A percentile compares a stretch with the other conserved stretches of the same genome.
phyloP scores from a whole-genome alignment of 2,329 filamentous ascomycete species.

The Fusarium duplospermum region DNA sequence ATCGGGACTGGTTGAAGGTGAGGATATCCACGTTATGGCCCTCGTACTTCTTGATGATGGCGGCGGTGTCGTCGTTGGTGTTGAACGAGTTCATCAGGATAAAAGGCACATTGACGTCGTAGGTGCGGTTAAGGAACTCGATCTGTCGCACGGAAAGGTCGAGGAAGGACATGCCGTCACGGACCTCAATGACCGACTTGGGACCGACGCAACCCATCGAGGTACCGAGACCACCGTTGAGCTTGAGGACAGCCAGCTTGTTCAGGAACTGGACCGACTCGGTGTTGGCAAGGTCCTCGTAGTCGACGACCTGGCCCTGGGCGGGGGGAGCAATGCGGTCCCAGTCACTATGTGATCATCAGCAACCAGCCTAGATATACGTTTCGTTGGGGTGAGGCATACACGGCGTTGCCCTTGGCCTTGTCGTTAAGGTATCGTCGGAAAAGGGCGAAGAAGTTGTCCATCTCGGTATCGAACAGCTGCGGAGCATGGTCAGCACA shows the following conservation, averaged over 20 bases:
- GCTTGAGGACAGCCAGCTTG: slow-evolving; percentile 98
- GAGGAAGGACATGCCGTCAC: slow-evolving; percentile 99
- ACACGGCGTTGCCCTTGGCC: slow-evolving; percentile 94
- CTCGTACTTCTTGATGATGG: slow-evolving; percentile 99
- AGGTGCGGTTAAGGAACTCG: slow-evolving; percentile 98
- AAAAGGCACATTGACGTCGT: slow-evolving; percentile 96
- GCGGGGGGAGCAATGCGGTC: slow-evolving; percentile 95
- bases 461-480: slow-evolving; percentile 99
- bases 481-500: slow-evolving; percentile 48
- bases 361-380: slow-evolving; percentile 22
- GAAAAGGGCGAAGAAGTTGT: slow-evolving; percentile 99
- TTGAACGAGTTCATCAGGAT: slow-evolving; percentile 99
- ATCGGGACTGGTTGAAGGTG: slow-evolving; percentile 99
- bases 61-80: slow-evolving; percentile 96
- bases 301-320: slow-evolving; percentile 93
- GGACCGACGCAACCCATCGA: slow-evolving; percentile 99
- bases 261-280: slow-evolving; percentile 94
- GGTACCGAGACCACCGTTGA: slow-evolving; percentile 98
- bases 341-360: slow-evolving; percentile 77
- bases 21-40: slow-evolving; percentile 99
- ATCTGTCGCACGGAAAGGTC: slow-evolving; percentile 99
- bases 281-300: slow-evolving; percentile 87
- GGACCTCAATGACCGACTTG: slow-evolving; percentile 99
- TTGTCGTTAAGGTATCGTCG: slow-evolving; percentile 98
- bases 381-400: slow-evolving; percentile 50